A percentile compares a stretch with the other conserved stretches of the same genome.
These are phyloP conservation scores for Penicillium ucsense DNA, from an alignment of 495 filamentous ascomycete genomes.

Conservation along the genomic window DNA sequence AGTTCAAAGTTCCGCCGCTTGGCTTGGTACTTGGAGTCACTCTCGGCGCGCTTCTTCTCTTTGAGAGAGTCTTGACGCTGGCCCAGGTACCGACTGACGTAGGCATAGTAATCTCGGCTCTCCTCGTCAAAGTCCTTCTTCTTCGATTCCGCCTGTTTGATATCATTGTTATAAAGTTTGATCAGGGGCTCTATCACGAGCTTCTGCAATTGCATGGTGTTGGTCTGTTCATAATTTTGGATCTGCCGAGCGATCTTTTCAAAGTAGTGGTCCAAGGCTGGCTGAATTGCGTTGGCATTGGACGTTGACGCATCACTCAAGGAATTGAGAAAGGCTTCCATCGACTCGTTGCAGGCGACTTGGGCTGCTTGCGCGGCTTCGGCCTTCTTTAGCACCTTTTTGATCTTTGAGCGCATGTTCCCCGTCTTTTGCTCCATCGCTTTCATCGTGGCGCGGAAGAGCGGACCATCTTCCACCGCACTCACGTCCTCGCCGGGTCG, in stretches of 20 bases:
- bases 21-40: slow-evolving; percentile 90
- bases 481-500: slow-evolving; percentile 82
- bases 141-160: slow-evolving; percentile 95
- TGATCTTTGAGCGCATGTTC: slow-evolving; percentile 88
- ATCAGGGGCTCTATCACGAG: slow-evolving; percentile 89
- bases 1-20: slow-evolving; percentile 92
- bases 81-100: slow-evolving; percentile 87
- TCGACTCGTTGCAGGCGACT: slow-evolving; percentile 71
- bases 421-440: slow-evolving; percentile 92
- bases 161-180: slow-evolving; percentile 87
- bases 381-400: slow-evolving; percentile 86
- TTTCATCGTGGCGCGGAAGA: slow-evolving; percentile 97
- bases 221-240: slow-evolving; percentile 72
- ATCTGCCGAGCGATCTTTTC: slow-evolving; percentile 94
- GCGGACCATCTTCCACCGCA: slow-evolving; percentile 79
- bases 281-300: slow-evolving; percentile 90
- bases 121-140: slow-evolving; percentile 98
- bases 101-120: slow-evolving; percentile 93
- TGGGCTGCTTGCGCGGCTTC: slow-evolving; percentile 79
- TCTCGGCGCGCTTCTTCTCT: slow-evolving; percentile 90
- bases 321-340: slow-evolving; percentile 74
- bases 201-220: slow-evolving; percentile 74
- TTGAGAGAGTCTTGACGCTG: slow-evolving; percentile 93
- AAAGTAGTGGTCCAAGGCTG: slow-evolving; percentile 95
- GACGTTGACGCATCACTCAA: slow-evolving; percentile 79